Conservation (phyloP, 2,329 filamentous ascomycete genomes). For the Colletotrichum tanaceti region DNA sequence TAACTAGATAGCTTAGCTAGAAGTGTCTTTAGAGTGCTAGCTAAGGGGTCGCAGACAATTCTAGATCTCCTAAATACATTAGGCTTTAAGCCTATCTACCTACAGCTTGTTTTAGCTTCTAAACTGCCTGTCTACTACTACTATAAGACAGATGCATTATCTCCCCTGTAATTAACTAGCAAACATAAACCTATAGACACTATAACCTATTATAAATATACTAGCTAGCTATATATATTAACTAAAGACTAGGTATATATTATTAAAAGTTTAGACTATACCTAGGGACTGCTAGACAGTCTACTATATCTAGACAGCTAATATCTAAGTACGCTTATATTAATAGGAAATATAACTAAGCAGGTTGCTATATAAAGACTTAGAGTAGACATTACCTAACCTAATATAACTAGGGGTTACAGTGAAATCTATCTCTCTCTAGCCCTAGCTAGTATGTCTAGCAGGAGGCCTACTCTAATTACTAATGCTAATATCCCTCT, state of each 20-base stretch:
- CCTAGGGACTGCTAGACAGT: background rate
- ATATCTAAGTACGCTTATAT: background rate
- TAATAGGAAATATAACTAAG: conserved; percentile 6
- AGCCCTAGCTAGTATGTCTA: background rate
- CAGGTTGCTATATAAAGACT: background rate
- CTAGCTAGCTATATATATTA: background rate
- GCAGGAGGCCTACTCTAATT: conserved; percentile 6
- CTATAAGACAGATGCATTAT: conserved; percentile 8
- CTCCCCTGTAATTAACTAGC: background rate
- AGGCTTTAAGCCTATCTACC: background rate
- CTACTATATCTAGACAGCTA: background rate
- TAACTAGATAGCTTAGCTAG: background rate
- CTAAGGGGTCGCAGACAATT: background rate
- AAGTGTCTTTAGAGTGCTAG: background rate
- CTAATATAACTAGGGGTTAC: background rate
- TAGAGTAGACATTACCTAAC: background rate
- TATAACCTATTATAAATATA: conserved; percentile 8
- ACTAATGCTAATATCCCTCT: background rate
- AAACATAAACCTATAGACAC: background rate
- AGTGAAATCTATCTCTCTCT: background rate
- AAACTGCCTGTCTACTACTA: background rate
- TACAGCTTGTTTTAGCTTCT: background rate
- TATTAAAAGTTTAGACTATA: background rate
- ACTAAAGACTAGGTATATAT: conserved; percentile 5
- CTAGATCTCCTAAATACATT: background rate